Base-by-base conservation (phyloP, 1,284 basidiomycete species). In the Gomphus bonarii region DNA sequence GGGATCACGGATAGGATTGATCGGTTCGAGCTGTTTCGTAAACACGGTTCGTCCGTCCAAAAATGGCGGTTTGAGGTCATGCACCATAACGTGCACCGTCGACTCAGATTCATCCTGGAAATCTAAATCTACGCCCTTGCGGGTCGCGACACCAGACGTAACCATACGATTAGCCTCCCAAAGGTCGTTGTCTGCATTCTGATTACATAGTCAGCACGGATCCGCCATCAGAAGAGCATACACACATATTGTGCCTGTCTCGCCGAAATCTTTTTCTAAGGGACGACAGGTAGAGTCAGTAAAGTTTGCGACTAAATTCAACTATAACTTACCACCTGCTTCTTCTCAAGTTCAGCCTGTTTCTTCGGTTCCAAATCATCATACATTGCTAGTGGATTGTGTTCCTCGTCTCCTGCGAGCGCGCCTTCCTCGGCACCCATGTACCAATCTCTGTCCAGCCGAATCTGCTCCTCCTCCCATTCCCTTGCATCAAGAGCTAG, bases 131-230 rank as follows among this genome's bases (percentile, higher is more conserved):
- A 99, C 79, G 11, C 83, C 78, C 61, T 84, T 86, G 33, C 90
- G 84, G 4, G 91, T 91, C 1, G 91, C 90, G 14, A 98, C 86
- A 65, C 97, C 97, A 12, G 95, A 97, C 0, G 91, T 93, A 11
- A 94, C 78, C 85, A 99, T 92, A 66, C 95, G 89, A 66, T 99
- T 98, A 7, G 89, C 90, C 74, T 99, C 97, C 97, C 97, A 99
- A 1, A 95, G 75, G 64, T 99, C 95, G 63, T 95, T 95, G 68
- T 99, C 97, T 22, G 91, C 91, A 64, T 97, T 97, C 89, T 94
- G 66, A 2, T 49, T 12, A 40, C 52, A 53, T 49, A 7, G 55
- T 63, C 28, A 63, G 58, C 31, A 38, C n/a, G 46, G 40, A 31
- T n/a, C 38, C 35, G 60, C 16, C 12, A 42, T 40, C 40, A 58